A percentile compares a stretch with the other conserved stretches of the same genome.
Conservation (phyloP, 768 basidiomycete species). For the Termitomyces heimii region DNA sequence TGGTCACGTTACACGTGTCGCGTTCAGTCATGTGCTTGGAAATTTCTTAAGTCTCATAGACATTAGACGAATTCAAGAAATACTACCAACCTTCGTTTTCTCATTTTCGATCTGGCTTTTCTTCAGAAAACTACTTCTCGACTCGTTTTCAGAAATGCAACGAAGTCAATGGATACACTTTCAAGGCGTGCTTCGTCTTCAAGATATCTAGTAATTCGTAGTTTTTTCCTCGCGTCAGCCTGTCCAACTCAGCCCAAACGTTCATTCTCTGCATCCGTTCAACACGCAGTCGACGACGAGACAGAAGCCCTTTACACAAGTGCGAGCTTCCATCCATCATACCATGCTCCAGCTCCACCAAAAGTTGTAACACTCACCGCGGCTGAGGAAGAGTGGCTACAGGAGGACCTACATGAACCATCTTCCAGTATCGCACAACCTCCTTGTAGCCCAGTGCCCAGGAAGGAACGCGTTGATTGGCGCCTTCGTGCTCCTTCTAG, state of each 20-base stretch:
- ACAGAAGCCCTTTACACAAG: constrained; percentile 10
- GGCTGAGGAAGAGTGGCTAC: constrained; percentile 35
- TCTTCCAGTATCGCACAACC: constrained; percentile 2
- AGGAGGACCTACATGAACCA: constrained; percentile 17
- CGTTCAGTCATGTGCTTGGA: neutral
- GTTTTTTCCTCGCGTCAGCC: constrained; percentile 14
- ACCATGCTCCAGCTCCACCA: neutral
- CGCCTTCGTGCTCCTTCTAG: constrained; percentile 48
- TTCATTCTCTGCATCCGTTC: constrained; percentile 3
- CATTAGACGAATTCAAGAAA: neutral
- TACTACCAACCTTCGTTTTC: neutral
- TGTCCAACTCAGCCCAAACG: constrained; percentile 11
- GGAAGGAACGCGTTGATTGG: constrained; percentile 53
- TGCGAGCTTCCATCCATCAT: constrained; percentile 2
- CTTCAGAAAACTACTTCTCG: constrained; percentile 1
- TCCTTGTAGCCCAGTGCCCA: constrained; percentile 7
- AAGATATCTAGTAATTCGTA: constrained; percentile 12
- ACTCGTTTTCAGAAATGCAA: constrained; percentile 9
- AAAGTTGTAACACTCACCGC: constrained; percentile 12
- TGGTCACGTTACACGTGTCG: neutral
- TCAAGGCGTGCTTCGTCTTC: constrained; percentile 3
- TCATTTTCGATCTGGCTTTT: constrained; percentile 6
- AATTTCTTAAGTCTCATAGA: neutral
- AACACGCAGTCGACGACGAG: constrained; percentile 3
- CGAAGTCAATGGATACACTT: constrained; percentile 3